A percentile compares a stretch with the other conserved stretches of the same genome.
Evolutionary conservation across 1,284 basidiomycete genomes (phyloP).

Genomic region (Neotropicomus parvogracilis): DNA sequence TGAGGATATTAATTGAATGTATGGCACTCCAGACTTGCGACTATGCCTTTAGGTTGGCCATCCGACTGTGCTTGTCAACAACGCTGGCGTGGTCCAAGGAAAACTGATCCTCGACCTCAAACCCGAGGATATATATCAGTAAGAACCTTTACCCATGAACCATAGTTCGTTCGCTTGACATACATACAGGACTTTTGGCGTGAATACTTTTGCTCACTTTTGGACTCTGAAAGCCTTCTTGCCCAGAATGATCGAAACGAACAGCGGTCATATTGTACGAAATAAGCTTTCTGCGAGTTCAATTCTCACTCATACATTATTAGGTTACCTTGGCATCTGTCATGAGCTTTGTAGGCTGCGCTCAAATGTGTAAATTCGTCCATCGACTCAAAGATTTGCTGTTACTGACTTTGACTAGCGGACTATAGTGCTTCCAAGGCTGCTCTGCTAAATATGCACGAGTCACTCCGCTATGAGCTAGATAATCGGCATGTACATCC

Average conservation of each 20-base stretch:
- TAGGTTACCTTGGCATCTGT: conserved; percentile 82
- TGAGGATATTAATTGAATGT: conserved; percentile 27
- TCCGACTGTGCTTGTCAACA: conserved; percentile 90
- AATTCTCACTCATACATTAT: conserved; percentile 4
- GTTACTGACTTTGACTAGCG: conserved; percentile 43
- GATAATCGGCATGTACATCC: conserved; percentile 54
- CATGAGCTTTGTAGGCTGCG: conserved; percentile 70
- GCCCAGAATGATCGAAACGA: conserved; percentile 79
- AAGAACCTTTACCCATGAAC: conserved; percentile 25
- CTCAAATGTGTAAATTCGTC: conserved; percentile 69
- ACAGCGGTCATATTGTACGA: conserved; percentile 80
- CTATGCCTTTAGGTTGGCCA: conserved; percentile 66
- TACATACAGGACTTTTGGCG: conserved; percentile 72
- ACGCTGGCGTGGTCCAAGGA: conserved; percentile 93
- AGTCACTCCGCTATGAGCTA: conserved; percentile 80
- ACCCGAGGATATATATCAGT: conserved; percentile 79
- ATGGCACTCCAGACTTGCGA: background rate
- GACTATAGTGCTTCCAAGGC: conserved; percentile 91
- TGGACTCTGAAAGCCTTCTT: conserved; percentile 91
- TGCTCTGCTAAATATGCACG: conserved; percentile 71
- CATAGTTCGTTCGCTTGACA: background rate
- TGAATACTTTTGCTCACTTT: conserved; percentile 87
- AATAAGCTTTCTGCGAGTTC: background rate
- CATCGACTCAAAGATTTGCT: background rate
- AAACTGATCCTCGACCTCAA: conserved; percentile 79